Conservation (phyloP, 2,329 filamentous ascomycete genomes). For the Allantophomopsis lycopodina region DNA sequence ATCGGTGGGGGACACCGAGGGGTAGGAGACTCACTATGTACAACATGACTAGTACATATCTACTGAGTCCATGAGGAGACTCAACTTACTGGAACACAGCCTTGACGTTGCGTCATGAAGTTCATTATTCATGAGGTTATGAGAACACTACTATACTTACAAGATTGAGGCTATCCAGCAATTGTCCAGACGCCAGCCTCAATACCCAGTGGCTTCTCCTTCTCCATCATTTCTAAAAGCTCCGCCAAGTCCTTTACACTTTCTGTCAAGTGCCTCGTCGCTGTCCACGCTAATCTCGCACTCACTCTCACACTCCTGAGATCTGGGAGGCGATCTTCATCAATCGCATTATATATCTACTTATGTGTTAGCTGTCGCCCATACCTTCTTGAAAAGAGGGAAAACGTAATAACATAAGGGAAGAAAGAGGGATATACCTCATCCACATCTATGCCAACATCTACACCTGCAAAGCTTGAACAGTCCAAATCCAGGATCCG, state of each 20-base stretch:
- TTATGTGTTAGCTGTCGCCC: no score
- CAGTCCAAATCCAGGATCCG: conserved; percentile 18
- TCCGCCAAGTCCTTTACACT: conserved; percentile 14
- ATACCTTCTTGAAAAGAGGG: not conserved
- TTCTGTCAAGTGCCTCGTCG: conserved; percentile 8
- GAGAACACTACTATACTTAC: no score
- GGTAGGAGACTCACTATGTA: no score
- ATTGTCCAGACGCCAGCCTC: conserved; percentile 10
- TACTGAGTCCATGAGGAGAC: no score
- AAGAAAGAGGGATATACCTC: conserved; percentile 5
- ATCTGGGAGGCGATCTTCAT: conserved; percentile 11
- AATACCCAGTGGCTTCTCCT: conserved; percentile 12
- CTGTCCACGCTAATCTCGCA: conserved; percentile 15
- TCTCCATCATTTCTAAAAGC: conserved; percentile 14
- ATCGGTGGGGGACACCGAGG: no score
- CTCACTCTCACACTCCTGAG: conserved; percentile 17
- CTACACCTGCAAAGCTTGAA: conserved; percentile 11
- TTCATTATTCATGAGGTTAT: no score
- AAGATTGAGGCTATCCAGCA: not conserved
- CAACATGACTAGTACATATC: no score
- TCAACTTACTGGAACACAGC: no score
- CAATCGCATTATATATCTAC: conserved; percentile 12
- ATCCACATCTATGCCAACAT: conserved; percentile 8
- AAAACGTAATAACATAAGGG: not conserved
- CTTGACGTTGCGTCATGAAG: no score